These are phyloP conservation scores for Dittrichia graveolens DNA, from an alignment of 129 eudicot species.

Conservation along the genomic window DNA sequence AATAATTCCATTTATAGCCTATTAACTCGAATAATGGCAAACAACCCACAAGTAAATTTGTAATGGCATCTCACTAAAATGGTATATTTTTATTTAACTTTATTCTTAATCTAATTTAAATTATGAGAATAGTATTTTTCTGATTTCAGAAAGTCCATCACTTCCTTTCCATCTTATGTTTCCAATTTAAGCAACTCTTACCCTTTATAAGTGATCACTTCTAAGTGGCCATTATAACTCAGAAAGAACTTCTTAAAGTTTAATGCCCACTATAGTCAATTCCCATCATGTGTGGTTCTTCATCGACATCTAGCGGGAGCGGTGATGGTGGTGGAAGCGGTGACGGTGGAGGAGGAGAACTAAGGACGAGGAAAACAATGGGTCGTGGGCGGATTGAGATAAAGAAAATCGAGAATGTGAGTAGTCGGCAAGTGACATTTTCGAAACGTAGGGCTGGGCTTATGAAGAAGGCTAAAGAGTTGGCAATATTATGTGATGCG, in stretches of 20 bases:
- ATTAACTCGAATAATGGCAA: conserved; percentile 27
- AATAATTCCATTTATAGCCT: conserved; percentile 29
- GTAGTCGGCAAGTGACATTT: conserved; percentile 77
- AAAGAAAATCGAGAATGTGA: conserved; percentile 76
- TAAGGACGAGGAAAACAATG: conserved; percentile 39
- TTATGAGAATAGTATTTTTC: conserved; percentile 26
- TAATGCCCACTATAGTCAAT: conserved; percentile 26
- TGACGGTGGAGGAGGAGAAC: conserved; percentile 4
- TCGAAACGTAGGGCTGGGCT: conserved; percentile 72
- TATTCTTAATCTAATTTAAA: neutral
- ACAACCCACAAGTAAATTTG: conserved; percentile 27
- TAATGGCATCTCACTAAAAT: conserved; percentile 28
- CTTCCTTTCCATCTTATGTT: conserved; percentile 39
- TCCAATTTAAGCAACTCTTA: conserved; percentile 43
- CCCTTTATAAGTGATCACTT: conserved; percentile 40
- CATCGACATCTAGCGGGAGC: conserved; percentile 28
- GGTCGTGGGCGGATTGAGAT: conserved; percentile 87
- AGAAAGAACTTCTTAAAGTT: conserved; percentile 21
- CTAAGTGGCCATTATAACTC: conserved; percentile 30
- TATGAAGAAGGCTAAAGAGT: conserved; percentile 72
- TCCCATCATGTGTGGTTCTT: conserved; percentile 27
- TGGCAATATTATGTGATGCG: conserved; percentile 72
- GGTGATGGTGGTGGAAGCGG: neutral
- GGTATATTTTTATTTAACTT: conserved; percentile 24
- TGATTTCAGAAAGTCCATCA: conserved; percentile 38